Percentiles rank a stretch among this genome's conserved stretches.
phyloP scores from a whole-genome alignment of 2,329 filamentous ascomycete species.

The Cladorrhinum sp. region DNA sequence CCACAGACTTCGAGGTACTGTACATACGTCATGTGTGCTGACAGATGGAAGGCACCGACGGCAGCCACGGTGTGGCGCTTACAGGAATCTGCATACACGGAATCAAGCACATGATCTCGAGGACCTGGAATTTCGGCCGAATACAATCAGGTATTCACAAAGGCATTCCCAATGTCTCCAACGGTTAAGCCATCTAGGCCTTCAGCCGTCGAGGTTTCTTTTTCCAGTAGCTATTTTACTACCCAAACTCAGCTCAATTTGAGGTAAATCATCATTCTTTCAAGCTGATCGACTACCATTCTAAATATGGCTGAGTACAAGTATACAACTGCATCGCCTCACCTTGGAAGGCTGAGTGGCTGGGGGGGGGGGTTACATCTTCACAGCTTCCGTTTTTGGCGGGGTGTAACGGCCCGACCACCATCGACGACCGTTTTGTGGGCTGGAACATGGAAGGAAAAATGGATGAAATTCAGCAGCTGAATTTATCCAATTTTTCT shows the following conservation, averaged over 20 bases:
- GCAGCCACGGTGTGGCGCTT: conserved; percentile 13
- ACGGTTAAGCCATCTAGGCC: too few species aligned
- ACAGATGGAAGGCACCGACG: conserved; percentile 1
- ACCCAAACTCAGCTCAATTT: not conserved
- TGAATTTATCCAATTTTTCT: conserved; percentile 11
- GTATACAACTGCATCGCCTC: conserved; percentile 3
- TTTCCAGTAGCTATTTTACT: not conserved
- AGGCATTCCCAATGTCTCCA: too few species aligned
- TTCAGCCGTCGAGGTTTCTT: not conserved
- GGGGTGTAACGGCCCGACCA: conserved; percentile 1
- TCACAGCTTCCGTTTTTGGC: conserved; percentile 11
- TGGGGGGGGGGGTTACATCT: conserved; percentile 6
- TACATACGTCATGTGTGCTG: not conserved
- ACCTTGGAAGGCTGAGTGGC: conserved; percentile 7
- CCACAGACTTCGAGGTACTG: not conserved
- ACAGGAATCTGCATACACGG: not conserved
- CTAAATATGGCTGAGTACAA: conserved; percentile 3
- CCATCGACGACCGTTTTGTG: not conserved
- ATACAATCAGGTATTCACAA: not conserved
- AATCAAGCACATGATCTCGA: not conserved
- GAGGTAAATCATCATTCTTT: not conserved
- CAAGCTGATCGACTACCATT: too few species aligned
- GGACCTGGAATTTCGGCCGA: not conserved
- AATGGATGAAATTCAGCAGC: not conserved
- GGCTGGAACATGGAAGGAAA: not conserved